Conservation (phyloP, 2,329 filamentous ascomycete species). For the Cercospora brassicicola region DNA sequence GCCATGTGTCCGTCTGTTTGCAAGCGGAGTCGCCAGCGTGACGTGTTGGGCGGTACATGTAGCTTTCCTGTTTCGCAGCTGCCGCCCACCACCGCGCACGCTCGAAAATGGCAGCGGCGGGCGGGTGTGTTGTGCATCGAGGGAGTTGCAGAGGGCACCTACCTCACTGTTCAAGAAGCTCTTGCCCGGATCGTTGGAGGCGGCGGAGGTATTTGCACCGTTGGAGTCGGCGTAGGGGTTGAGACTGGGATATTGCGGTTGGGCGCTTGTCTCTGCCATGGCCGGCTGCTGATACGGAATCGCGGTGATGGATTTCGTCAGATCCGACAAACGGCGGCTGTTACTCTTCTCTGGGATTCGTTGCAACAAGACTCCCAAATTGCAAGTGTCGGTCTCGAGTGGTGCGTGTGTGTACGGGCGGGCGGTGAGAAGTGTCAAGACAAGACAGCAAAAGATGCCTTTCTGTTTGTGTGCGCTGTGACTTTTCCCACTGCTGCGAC, state of each 20-base stretch:
- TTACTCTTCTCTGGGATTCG: neutral
- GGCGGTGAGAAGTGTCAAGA: neutral
- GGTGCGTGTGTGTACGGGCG: neutral
- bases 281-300: conserved; percentile 9
- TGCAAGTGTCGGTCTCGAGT: neutral
- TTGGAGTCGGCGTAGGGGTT: conserved; percentile 33
- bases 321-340: neutral
- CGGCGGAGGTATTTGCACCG: conserved; percentile 3
- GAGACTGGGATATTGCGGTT: conserved; percentile 38
- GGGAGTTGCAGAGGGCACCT: conserved; percentile 4
- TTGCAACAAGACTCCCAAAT: neutral
- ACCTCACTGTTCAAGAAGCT: conserved; percentile 49
- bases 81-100: neutral
- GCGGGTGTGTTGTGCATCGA: neutral
- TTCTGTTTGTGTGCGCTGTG: neutral
- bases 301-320: neutral
- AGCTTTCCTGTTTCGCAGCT: neutral
- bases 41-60: neutral
- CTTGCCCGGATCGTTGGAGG: conserved; percentile 35
- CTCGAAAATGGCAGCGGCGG: neutral
- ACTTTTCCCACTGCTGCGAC: neutral
- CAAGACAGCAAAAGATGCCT: neutral
- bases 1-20: neutral
- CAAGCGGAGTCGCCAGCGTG: neutral
- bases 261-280: conserved; percentile 30